phyloP scores from a whole-genome alignment of 371 early-diverging fungal genomes.

The Chytridiales sp. region DNA sequence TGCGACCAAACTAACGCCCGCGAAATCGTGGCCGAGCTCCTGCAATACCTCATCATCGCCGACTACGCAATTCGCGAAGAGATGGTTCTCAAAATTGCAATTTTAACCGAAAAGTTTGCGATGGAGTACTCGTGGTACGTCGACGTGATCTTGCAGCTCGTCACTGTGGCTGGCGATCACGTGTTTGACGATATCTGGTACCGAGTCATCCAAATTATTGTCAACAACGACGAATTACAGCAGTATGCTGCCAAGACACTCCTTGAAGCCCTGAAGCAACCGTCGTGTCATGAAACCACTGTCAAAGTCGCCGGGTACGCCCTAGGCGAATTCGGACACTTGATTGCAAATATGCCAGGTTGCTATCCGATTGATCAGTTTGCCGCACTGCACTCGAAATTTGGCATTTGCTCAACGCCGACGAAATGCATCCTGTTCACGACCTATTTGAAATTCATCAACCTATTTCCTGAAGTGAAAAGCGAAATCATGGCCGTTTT shows the following conservation, averaged over 20 bases:
- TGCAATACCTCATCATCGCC: slow-evolving; percentile 81
- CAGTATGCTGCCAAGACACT: slow-evolving; percentile 89
- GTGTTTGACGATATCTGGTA: slow-evolving; percentile 97
- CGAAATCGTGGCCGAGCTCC: slow-evolving; percentile 84
- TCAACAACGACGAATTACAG: slow-evolving; percentile 91
- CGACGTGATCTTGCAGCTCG: slow-evolving; percentile 91
- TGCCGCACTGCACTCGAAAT: slow-evolving; percentile 85
- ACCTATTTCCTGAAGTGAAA: slow-evolving; percentile 96
- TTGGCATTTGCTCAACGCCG: slow-evolving; percentile 71
- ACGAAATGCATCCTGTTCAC: slow-evolving; percentile 86
- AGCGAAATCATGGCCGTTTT: slow-evolving; percentile 80
- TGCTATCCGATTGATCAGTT: slow-evolving; percentile 90
- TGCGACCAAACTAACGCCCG: slow-evolving; percentile 87
- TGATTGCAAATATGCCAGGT: slow-evolving; percentile 83
- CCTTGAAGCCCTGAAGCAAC: slow-evolving; percentile 73
- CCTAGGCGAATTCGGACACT: slow-evolving; percentile 94
- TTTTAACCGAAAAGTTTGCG: slow-evolving; percentile 95
- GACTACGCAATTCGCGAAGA: slow-evolving; percentile 92
- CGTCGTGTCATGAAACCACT: slow-evolving; percentile 90
- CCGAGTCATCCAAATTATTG: slow-evolving; percentile 93
- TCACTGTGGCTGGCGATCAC: slow-evolving; percentile 92
- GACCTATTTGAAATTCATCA: slow-evolving; percentile 90
- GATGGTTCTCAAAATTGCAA: slow-evolving; percentile 97
- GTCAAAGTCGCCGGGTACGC: slow-evolving; percentile 94
- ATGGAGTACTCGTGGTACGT: slow-evolving; percentile 97